Percentiles rank a stretch among this genome's conserved stretches.
phyloP scores from a whole-genome alignment of 306 rosid genomes.

The Quercus wislizeni region DNA sequence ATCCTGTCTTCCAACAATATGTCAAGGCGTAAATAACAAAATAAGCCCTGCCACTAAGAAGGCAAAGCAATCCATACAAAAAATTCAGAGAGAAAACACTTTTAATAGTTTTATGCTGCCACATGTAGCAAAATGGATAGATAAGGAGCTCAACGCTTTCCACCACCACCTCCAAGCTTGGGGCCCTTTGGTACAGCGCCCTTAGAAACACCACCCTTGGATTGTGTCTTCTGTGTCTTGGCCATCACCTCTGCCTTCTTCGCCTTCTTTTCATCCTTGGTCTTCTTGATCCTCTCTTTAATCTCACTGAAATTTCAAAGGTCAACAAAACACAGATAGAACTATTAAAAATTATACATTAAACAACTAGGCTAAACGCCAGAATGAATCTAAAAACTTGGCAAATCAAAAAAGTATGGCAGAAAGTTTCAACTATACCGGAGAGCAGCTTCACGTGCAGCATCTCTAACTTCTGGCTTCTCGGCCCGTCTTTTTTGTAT shows the following conservation, averaged over 20 bases:
- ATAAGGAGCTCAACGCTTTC: constrained; percentile 37
- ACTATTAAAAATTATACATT: background rate
- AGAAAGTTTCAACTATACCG: constrained; percentile 26
- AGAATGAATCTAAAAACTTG: background rate
- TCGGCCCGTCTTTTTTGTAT: constrained; percentile 43
- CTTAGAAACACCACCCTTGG: constrained; percentile 36
- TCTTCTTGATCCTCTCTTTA: constrained; percentile 49
- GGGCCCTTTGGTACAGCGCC: constrained; percentile 42
- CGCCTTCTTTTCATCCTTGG: constrained; percentile 52
- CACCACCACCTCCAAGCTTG: constrained; percentile 56
- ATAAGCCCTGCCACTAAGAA: constrained; percentile 8
- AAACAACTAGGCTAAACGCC: background rate
- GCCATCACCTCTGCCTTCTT: constrained; percentile 40
- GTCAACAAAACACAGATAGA: background rate
- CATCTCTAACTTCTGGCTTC: constrained; percentile 51
- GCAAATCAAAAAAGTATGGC: background rate
- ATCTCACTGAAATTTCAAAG: constrained; percentile 30
- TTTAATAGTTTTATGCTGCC: background rate
- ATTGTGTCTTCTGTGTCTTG: constrained; percentile 34
- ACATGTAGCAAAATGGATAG: background rate
- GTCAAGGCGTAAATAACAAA: background rate
- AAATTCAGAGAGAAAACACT: background rate
- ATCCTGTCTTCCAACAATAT: background rate
- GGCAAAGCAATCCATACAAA: constrained; percentile 9
- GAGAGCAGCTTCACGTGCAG: constrained; percentile 53